A percentile compares a stretch with the other conserved stretches of the same genome.
These are phyloP conservation scores for Rhododendron mucronatum DNA, from an alignment of 148 eudicot genomes.

Conservation along the genomic window DNA sequence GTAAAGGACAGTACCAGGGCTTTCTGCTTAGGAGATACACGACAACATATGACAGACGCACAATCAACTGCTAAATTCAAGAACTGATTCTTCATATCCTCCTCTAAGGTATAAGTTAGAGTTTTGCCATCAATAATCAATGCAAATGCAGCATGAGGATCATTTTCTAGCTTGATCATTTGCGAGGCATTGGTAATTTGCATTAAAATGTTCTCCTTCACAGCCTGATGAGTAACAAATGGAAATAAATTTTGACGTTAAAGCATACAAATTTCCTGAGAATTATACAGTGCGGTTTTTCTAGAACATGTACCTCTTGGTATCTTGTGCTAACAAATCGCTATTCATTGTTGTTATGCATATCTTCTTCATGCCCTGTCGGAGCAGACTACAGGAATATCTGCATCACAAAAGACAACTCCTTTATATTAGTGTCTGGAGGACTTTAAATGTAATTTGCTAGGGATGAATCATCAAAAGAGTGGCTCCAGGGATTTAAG, in stretches of 20 bases:
- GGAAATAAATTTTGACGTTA: conserved; percentile 24
- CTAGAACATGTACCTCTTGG: conserved; percentile 48
- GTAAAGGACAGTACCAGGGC: conserved; percentile 47
- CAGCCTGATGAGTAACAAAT: conserved; percentile 36
- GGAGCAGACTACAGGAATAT: conserved; percentile 74
- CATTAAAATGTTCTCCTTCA: conserved; percentile 51
- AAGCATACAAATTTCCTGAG: conserved; percentile 17
- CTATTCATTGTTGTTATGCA: conserved; percentile 39
- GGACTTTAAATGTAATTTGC: not conserved
- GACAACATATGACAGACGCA: conserved; percentile 83
- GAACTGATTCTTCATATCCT: conserved; percentile 60
- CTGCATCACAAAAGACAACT: conserved; percentile 30
- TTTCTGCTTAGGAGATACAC: conserved; percentile 85
- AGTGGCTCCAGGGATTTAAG: not conserved
- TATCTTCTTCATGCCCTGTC: conserved; percentile 80
- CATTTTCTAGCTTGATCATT: conserved; percentile 62
- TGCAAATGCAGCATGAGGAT: conserved; percentile 80
- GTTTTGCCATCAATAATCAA: conserved; percentile 77
- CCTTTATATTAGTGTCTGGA: not conserved
- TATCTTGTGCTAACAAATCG: conserved; percentile 36
- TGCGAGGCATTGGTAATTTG: conserved; percentile 64
- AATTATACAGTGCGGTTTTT: conserved; percentile 4
- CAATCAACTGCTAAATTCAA: conserved; percentile 58
- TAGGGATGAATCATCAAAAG: not conserved
- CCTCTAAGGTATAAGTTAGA: conserved; percentile 56